Evolutionary conservation across 2,329 filamentous ascomycete species (phyloP), one percentile per base, ranked within the genome.

Genomic region (Bertia moriformis): DNA sequence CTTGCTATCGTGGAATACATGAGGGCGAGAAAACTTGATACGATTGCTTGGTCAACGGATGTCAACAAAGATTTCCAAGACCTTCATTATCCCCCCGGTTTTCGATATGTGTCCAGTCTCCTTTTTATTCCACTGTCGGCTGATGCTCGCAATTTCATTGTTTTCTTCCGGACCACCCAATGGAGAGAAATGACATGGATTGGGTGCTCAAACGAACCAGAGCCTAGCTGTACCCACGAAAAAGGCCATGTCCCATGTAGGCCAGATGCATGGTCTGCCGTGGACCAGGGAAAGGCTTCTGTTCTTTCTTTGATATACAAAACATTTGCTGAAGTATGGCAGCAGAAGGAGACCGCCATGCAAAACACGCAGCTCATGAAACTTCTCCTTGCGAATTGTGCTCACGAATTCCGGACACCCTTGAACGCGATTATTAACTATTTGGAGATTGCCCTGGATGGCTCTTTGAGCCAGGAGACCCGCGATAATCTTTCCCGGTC

Each of bases 391-490:
- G 83, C 86, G 3, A 93, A 94, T 46, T 93, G 86, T 0, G 87
- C 87, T 0, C 88, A 94, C 46, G 87, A 94, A 61, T 85, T 94
- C 5, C 78, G 88, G 38, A 94, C 87, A 0, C 87, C 87, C 0
- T 61, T 94, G 2, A 94, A 94, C 50, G 87, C 87, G 14, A 93
- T 94, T 50, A 93, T 94, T 57, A 94, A 94, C 49, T 94, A 93
- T 47, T 69, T 94, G 1, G 87, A 94, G 48, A 93, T 94, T 45
- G 87, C 87, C 0, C 61, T 94, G 1, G 87, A 94, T 58, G 85
- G 86, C 0, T 62, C 67, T 0, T 62, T 94, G 3, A 87, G 93
- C 45, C 63, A 73, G 14, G 87, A 93, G 51, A 93, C 84, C 0
- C 68, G 88, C 15, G 87, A 94, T 4, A 93, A 91, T 43, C 62